Percentiles rank a stretch among this genome's conserved stretches.
These are phyloP conservation scores for Aspergillus pseudoglaucus DNA, from an alignment of 2,329 filamentous ascomycete species.

Conservation along the genomic window DNA sequence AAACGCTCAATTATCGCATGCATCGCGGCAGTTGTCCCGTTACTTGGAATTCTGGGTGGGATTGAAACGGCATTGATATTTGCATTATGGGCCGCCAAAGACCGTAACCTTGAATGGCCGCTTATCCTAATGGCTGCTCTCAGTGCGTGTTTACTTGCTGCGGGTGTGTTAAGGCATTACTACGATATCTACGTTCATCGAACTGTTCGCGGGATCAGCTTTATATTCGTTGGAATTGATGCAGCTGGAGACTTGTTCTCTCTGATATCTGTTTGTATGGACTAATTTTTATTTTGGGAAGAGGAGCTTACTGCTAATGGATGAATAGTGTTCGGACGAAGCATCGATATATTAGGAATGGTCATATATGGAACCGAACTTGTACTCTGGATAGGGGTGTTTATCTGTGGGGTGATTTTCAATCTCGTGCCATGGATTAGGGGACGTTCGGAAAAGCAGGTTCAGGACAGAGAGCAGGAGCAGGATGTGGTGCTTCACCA, in stretches of 20 bases:
- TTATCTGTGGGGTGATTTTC: constrained; percentile 59
- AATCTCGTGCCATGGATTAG: constrained; percentile 56
- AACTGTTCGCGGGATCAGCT: constrained; percentile 64
- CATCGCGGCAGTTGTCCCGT: constrained; percentile 42
- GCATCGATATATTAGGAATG: constrained; percentile 54
- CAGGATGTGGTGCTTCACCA: constrained; percentile 34
- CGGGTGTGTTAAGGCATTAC: constrained; percentile 63
- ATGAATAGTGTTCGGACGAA: constrained; percentile 15
- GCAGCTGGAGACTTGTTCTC: constrained; percentile 63
- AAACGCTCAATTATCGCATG: constrained; percentile 50
- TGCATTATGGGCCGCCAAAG: constrained; percentile 44
- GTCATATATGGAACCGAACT: constrained; percentile 63
- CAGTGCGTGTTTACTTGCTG: constrained; percentile 56
- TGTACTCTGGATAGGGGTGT: constrained; percentile 60
- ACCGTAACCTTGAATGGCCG: constrained; percentile 51
- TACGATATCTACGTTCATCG: constrained; percentile 61
- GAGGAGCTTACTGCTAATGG: background rate
- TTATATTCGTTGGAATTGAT: constrained; percentile 65
- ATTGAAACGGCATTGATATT: constrained; percentile 56
- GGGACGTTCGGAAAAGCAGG: constrained; percentile 12
- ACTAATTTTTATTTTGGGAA: constrained; percentile 17
- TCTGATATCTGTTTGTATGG: constrained; percentile 51
- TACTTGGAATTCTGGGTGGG: constrained; percentile 53
- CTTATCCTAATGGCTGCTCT: constrained; percentile 60
- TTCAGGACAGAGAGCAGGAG: constrained; percentile 1